A percentile compares a stretch with the other conserved stretches of the same genome.
Evolutionary conservation across 441 rosid genomes (phyloP).

Genomic region (Gossypium schwendimanii): DNA sequence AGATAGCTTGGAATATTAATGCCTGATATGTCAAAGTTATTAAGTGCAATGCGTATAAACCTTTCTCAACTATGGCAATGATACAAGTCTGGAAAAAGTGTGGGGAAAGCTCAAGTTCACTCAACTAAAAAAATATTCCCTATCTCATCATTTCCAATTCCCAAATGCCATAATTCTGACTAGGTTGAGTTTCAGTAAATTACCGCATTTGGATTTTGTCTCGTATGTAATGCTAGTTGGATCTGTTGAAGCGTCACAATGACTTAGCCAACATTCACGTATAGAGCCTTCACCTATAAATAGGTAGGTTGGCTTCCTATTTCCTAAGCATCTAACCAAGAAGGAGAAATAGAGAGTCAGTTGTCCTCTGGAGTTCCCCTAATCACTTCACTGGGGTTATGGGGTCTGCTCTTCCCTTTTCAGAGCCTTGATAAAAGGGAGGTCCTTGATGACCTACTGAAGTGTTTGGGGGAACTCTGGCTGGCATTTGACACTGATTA

Average conservation of each 20-base stretch:
- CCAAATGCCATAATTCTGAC: conserved; percentile 14
- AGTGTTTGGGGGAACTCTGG: too few species aligned
- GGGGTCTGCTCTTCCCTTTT: not conserved
- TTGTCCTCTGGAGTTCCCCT: conserved; percentile 36
- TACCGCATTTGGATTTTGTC: not conserved
- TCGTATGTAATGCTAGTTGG: not conserved
- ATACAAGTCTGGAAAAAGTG: not conserved
- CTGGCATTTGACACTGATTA: too few species aligned
- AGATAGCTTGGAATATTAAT: not conserved
- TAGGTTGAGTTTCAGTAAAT: not conserved
- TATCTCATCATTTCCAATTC: not conserved
- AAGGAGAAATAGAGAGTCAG: conserved; percentile 9
- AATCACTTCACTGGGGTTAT: not conserved
- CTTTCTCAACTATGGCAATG: not conserved
- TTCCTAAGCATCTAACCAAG: not conserved
- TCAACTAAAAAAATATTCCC: not conserved
- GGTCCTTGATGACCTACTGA: too few species aligned
- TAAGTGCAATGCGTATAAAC: not conserved
- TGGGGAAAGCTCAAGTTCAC: not conserved
- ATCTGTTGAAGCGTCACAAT: not conserved
- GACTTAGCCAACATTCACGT: not conserved
- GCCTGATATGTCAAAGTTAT: not conserved
- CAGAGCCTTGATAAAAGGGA: not conserved
- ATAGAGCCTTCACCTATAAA: not conserved
- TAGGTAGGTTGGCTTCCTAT: too few species aligned